These are phyloP conservation scores for Kuraishia molischiana DNA, from an alignment of 805 yeast genomes.

Conservation along the genomic window DNA sequence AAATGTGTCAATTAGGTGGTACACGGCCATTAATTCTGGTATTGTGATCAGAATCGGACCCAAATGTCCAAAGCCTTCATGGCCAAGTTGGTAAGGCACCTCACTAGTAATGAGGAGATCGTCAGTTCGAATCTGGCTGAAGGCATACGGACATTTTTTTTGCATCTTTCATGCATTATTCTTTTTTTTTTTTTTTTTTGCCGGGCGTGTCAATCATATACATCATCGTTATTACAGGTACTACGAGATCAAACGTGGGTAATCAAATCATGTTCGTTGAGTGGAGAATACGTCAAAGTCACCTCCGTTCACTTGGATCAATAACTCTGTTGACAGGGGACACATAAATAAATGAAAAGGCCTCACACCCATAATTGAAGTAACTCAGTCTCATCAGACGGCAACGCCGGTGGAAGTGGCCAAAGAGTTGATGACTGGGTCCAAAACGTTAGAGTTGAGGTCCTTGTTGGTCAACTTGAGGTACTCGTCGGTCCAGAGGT, in stretches of 20 bases:
- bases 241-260: too few relatives aligned
- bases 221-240: too few relatives aligned
- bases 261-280: not conserved
- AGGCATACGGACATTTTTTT: slow-evolving; percentile 21
- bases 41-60: too few relatives aligned
- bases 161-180: slow-evolving; percentile 1
- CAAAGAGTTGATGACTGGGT: slow-evolving; percentile 52
- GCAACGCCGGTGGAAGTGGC: slow-evolving; percentile 65
- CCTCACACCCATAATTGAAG: too few relatives aligned
- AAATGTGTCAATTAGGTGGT: too few relatives aligned
- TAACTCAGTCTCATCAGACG: not conserved
- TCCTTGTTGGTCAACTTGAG: slow-evolving; percentile 51
- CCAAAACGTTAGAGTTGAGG: slow-evolving; percentile 56
- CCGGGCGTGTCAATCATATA: too few relatives aligned
- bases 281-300: too few relatives aligned
- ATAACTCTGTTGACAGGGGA: not conserved
- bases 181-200: not conserved
- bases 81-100: slow-evolving; percentile 30
- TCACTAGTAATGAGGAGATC: slow-evolving; percentile 29
- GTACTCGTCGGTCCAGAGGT: slow-evolving; percentile 85
- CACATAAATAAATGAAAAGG: too few relatives aligned
- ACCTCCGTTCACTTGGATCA: not conserved
- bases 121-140: slow-evolving; percentile 27
- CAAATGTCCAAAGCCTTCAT: slow-evolving; percentile 22
- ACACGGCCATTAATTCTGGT: too few relatives aligned